A percentile compares a stretch with the other conserved stretches of the same genome.
phyloP scores from a whole-genome alignment of 2,329 filamentous ascomycete species.

The Grosmannia penicillata region DNA sequence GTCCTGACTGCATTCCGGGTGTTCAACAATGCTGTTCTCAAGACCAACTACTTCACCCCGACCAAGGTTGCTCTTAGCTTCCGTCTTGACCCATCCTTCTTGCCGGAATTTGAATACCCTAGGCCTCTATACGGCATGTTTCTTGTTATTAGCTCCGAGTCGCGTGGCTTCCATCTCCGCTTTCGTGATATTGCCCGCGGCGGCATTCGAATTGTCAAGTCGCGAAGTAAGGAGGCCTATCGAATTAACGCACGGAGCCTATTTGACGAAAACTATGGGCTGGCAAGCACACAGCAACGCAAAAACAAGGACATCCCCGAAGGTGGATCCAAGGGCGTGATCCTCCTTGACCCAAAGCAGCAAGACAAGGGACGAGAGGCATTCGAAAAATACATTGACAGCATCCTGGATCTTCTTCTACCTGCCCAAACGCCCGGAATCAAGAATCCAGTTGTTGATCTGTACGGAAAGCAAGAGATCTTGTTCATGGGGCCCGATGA shows the following conservation, averaged over 20 bases:
- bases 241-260: conserved; percentile 90
- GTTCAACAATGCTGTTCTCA: conserved; percentile 86
- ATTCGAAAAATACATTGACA: conserved; percentile 99
- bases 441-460: conserved; percentile 95
- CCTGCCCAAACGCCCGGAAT: conserved; percentile 86
- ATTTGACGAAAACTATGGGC: conserved; percentile 97
- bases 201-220: conserved; percentile 97
- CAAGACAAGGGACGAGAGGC: conserved; percentile 86
- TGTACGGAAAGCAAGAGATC: conserved; percentile 91
- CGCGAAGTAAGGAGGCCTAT: conserved; percentile 88
- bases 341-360: conserved; percentile 82
- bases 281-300: conserved; percentile 95
- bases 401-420: conserved; percentile 86
- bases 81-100: conserved; percentile 76
- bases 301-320: conserved; percentile 99
- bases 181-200: conserved; percentile 96
- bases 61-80: conserved; percentile 98
- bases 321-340: conserved; percentile 94
- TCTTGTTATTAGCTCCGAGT: conserved; percentile 91
- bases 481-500: conserved; percentile 98
- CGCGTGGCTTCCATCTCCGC: conserved; percentile 89
- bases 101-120: conserved; percentile 84
- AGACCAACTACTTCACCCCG: conserved; percentile 95
- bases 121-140: conserved; percentile 97
- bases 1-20: conserved; percentile 94